A percentile compares a stretch with the other conserved stretches of the same genome.
Evolutionary conservation across 805 yeast species (phyloP).

Genomic region (Nakazawaea ishiwadae): DNA sequence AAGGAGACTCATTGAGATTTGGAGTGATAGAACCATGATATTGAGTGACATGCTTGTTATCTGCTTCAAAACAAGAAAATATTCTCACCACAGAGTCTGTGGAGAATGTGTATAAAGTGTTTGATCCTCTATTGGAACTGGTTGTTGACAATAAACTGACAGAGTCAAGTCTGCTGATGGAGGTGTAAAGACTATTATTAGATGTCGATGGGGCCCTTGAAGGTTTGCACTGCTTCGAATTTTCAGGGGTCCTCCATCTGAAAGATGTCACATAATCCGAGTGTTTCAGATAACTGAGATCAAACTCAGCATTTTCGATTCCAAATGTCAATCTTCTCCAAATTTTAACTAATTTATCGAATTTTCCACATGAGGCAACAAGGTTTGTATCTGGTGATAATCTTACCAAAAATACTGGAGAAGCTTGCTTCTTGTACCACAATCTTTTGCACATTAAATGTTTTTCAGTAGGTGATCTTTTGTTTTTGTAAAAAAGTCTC

Average conservation of each 20-base stretch:
- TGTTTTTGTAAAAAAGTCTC: conserved; percentile 31
- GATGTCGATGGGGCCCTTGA: conserved; percentile 10
- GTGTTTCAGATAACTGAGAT: conserved; percentile 64
- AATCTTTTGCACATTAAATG: conserved; percentile 20
- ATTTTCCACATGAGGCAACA: conserved; percentile 58
- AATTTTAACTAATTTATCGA: conserved; percentile 65
- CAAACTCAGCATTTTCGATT: conserved; percentile 58
- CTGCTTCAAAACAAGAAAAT: conserved; percentile 64
- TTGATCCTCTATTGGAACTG: conserved; percentile 34
- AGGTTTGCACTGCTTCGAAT: not conserved
- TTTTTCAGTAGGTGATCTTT: conserved; percentile 16
- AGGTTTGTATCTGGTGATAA: conserved; percentile 66
- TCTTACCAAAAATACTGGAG: conserved; percentile 50
- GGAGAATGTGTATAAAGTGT: conserved; percentile 61
- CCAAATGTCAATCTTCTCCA: conserved; percentile 78
- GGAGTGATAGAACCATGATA: conserved; percentile 46
- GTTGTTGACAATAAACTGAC: conserved; percentile 30
- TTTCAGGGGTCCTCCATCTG: conserved; percentile 44
- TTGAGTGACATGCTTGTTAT: conserved; percentile 51
- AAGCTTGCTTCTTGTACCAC: conserved; percentile 54
- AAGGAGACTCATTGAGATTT: not conserved
- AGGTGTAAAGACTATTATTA: not conserved
- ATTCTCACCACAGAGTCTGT: conserved; percentile 55
- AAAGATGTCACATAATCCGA: conserved; percentile 50
- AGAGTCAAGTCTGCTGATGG: conserved; percentile 25